Conservation (phyloP, 2,329 filamentous ascomycete species). For the Talaromyces verruculosus region DNA sequence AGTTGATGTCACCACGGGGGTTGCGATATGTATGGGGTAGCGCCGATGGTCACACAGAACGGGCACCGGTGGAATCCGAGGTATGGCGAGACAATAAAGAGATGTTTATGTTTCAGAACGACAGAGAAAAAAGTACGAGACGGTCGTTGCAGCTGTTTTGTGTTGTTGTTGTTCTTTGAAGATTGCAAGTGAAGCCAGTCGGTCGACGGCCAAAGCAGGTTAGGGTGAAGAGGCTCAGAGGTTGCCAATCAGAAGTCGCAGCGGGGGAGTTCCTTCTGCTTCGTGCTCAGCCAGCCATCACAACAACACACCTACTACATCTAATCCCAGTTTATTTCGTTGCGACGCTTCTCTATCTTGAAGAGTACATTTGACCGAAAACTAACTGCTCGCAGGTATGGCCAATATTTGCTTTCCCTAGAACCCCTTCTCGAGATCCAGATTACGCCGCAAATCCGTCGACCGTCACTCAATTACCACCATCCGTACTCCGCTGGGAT, state of each 20-base stretch:
- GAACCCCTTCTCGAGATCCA: background rate
- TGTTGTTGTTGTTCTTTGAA: background rate
- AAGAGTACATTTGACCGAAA: background rate
- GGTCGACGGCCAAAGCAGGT: slow-evolving; percentile 15
- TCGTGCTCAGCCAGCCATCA: background rate
- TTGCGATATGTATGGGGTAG: background rate
- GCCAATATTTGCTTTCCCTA: background rate
- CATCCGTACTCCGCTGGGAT: no score
- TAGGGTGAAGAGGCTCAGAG: slow-evolving; percentile 2
- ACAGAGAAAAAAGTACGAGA: background rate
- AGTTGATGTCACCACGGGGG: slow-evolving; percentile 17
- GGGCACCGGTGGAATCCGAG: background rate
- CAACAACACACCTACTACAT: background rate
- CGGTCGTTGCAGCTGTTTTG: background rate
- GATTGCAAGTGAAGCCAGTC: background rate
- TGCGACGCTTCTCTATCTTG: background rate
- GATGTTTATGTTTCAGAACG: background rate
- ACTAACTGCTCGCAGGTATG: background rate
- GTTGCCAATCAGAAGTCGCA: slow-evolving; percentile 13
- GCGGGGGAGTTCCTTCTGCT: background rate
- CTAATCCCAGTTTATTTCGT: background rate
- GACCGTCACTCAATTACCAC: background rate
- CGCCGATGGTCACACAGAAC: background rate
- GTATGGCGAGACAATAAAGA: background rate
- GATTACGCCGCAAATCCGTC: background rate